These are phyloP conservation scores for Rhizopus sp. DNA, from an alignment of 371 early-diverging fungal genomes.

Conservation along the genomic window DNA sequence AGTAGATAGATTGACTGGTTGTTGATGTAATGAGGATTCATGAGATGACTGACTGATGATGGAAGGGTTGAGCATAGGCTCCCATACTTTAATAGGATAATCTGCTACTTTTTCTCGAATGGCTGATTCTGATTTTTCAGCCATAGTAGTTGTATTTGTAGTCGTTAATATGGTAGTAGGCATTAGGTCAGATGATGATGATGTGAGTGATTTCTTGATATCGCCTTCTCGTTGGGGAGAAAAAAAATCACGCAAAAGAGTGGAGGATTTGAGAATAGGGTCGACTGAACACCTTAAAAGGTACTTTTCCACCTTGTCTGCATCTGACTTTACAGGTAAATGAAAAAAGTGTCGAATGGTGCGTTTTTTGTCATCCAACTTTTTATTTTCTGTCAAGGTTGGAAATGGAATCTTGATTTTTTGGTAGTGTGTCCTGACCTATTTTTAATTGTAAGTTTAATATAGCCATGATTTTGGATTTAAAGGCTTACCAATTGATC, in stretches of 20 bases:
- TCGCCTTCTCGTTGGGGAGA: conserved; percentile 53
- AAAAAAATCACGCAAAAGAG: conserved; percentile 50
- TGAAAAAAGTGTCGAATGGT: conserved; percentile 37
- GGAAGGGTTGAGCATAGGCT: conserved; percentile 7
- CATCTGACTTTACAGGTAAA: conserved; percentile 32
- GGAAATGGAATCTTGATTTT: conserved; percentile 50
- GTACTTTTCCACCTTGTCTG: conserved; percentile 49
- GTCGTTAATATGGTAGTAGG: conserved; percentile 1
- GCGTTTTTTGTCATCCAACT: conserved; percentile 30
- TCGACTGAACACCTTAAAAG: conserved; percentile 40
- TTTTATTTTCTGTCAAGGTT: conserved; percentile 25
- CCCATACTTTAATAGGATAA: not conserved
- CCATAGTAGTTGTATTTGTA: not conserved
- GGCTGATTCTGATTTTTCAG: too few relatives aligned
- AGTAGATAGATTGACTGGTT: not conserved
- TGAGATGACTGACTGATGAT: not conserved
- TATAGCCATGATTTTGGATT: not conserved
- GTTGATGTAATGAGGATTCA: not conserved
- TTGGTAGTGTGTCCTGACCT: conserved; percentile 47
- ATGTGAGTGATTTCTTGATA: not conserved
- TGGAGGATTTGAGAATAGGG: conserved; percentile 32
- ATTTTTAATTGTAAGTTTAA: not conserved
- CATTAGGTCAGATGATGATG: conserved; percentile 3
- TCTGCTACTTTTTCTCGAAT: not conserved
- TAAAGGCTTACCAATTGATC: conserved; percentile 52